phyloP scores from a whole-genome alignment of 352 stramenopile species.

The Pythium scleroteichum region DNA sequence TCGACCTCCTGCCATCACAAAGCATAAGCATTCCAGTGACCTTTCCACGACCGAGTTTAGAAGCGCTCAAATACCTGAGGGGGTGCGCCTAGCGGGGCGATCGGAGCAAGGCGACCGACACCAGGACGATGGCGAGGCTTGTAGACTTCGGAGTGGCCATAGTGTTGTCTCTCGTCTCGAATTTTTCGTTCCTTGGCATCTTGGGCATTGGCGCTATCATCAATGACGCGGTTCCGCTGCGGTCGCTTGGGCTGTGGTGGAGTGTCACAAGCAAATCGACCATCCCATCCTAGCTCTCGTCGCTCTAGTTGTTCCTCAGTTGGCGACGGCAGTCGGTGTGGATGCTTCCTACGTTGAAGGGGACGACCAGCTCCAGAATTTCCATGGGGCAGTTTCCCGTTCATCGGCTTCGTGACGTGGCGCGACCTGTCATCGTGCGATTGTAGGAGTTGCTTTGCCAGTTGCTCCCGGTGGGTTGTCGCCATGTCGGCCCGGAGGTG shows the following conservation, averaged over 20 bases:
- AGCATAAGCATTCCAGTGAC: background rate
- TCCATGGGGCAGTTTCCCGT: slow-evolving; percentile 7
- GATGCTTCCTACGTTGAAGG: slow-evolving; percentile 29
- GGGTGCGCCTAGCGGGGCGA: slow-evolving; percentile 34
- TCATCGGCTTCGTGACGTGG: slow-evolving; percentile 19
- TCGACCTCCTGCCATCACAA: slow-evolving; percentile 28
- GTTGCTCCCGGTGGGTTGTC: slow-evolving; percentile 42
- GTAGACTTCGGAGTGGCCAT: slow-evolving; percentile 23
- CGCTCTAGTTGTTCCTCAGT: slow-evolving; percentile 54
- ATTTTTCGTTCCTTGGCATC: slow-evolving; percentile 51
- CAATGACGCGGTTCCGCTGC: slow-evolving; percentile 16
- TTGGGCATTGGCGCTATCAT: background rate
- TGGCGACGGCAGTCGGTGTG: slow-evolving; percentile 42
- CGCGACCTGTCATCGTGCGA: slow-evolving; percentile 13
- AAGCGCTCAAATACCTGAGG: slow-evolving; percentile 27
- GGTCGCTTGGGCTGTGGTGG: slow-evolving; percentile 52
- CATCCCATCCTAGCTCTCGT: slow-evolving; percentile 74
- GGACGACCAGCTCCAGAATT: slow-evolving; percentile 18
- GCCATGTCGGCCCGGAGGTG: slow-evolving; percentile 29
- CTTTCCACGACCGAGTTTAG: no score
- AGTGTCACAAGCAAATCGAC: slow-evolving; percentile 64
- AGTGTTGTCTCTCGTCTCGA: slow-evolving; percentile 53
- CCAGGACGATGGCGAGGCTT: slow-evolving; percentile 18
- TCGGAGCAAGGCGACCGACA: slow-evolving; percentile 33
- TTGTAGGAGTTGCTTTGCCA: slow-evolving; percentile 52